Conservation (phyloP, 2,329 filamentous ascomycete genomes). For the Sporothrix humicola region DNA sequence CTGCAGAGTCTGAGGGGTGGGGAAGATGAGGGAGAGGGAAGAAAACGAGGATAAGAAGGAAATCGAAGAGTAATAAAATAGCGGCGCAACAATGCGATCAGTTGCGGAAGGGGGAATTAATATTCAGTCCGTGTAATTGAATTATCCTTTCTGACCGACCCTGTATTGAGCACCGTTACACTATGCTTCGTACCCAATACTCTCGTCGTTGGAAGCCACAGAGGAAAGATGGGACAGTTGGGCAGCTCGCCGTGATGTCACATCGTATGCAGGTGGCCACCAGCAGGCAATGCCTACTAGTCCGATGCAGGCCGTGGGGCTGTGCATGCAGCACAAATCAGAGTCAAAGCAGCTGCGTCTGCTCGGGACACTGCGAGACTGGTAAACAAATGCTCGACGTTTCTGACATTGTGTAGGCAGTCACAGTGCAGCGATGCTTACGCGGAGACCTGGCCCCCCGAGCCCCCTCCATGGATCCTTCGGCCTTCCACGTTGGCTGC, state of each 20-base stretch:
- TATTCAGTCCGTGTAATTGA: too few relatives aligned
- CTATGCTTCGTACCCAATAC: too few relatives aligned
- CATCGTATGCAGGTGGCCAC: conserved; percentile 1
- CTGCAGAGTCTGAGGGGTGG: not conserved
- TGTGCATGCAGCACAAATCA: not conserved
- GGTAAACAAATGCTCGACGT: too few relatives aligned
- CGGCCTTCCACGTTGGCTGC: too few relatives aligned
- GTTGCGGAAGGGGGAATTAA: too few relatives aligned
- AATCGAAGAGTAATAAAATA: too few relatives aligned
- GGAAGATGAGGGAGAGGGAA: not conserved
- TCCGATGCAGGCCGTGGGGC: not conserved
- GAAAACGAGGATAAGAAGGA: not conserved
- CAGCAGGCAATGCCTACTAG: conserved; percentile 7
- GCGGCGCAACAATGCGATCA: too few relatives aligned
- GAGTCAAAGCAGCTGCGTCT: not conserved
- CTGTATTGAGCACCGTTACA: too few relatives aligned
- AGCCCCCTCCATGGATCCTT: not conserved
- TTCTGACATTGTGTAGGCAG: too few relatives aligned
- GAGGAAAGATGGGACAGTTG: not conserved
- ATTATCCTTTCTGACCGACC: too few relatives aligned
- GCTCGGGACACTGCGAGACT: too few relatives aligned
- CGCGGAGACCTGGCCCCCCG: not conserved
- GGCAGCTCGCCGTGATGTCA: conserved; percentile 18
- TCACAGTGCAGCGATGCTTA: not conserved
- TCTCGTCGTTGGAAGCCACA: not conserved